phyloP scores from a whole-genome alignment of 176 grass and related monocot species.

The Rhynchospora breviuscula region DNA sequence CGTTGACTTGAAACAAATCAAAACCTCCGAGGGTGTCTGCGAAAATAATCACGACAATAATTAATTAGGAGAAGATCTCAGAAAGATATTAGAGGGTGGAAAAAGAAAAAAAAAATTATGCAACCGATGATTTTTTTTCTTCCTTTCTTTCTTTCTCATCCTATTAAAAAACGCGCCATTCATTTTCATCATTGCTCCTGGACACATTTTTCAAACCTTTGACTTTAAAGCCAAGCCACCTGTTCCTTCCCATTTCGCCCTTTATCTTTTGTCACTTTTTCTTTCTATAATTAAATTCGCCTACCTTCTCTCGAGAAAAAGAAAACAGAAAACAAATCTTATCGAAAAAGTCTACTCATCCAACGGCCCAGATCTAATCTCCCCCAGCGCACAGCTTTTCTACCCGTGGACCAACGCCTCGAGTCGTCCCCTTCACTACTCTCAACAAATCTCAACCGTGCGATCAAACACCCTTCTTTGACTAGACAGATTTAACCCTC shows the following conservation, averaged over 20 bases:
- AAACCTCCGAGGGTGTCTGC: background rate
- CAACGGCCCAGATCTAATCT: background rate
- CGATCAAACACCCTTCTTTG: background rate
- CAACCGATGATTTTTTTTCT: background rate
- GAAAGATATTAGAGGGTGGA: constrained; percentile 13
- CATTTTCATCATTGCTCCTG: constrained; percentile 18
- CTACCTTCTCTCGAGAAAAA: constrained; percentile 9
- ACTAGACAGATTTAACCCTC: background rate
- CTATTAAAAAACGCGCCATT: constrained; percentile 28
- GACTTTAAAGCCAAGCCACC: constrained; percentile 39
- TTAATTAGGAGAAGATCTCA: constrained; percentile 13
- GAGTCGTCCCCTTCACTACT: constrained; percentile 13
- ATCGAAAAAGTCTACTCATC: constrained; percentile 24
- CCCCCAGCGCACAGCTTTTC: background rate
- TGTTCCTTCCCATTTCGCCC: background rate
- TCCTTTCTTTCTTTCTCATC: background rate
- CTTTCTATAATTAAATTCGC: constrained; percentile 1
- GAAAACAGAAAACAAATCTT: constrained; percentile 19
- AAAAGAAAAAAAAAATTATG: background rate
- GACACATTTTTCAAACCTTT: constrained; percentile 32
- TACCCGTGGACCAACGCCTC: constrained; percentile 14
- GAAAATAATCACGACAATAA: background rate
- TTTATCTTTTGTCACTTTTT: background rate
- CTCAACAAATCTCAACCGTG: constrained; percentile 9
- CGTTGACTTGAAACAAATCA: background rate